Evolutionary conservation across 2,329 filamentous ascomycete species (phyloP), one percentile per base, ranked within the genome.

Genomic region (Alternaria gansuensis): DNA sequence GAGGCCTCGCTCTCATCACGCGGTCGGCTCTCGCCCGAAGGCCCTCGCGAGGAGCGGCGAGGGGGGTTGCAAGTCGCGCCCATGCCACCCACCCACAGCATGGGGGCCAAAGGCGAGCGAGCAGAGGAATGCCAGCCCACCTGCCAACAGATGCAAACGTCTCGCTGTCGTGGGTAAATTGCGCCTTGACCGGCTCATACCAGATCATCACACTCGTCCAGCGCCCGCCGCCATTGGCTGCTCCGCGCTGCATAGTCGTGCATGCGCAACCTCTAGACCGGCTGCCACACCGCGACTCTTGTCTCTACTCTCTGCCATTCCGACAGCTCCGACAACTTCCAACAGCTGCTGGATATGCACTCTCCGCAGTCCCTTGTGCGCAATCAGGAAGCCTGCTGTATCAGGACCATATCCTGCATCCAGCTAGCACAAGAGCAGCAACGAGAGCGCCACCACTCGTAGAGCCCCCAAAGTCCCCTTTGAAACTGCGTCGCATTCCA

Each of bases 391-490:
- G 57, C 29, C 63, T 65, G 59, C 63, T 65, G 54, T 49, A 62
- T 63, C 51, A 37, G 57, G 53, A 71, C 65, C 68, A 69, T 68
- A 68, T 69, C 46, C 68, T 61, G 50, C 40, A 63, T 68, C 14
- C 14, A 57, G 67, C 61, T 71, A 71, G 68, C 52, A 46, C 29
- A 5, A 24, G 26, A 2, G 13, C 29, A 43, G 10, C 52, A 28
- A 6, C 62, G 61, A 62, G 59, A 46, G 44, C 44, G 44, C 44
- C 44, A 46, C 66, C 64, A 59, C 68, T 58, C 52, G 40, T 46
- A 55, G 65, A 64, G 62, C 60, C 59, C 64, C 60, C 66, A 59
- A 52, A 51, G 55, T 28, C 54, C 46, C 46, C 45, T 53, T 54
- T 61, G 59, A 62, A 63, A 59, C 57, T 66, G 57, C 65, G 51